Percentiles rank a stretch among this genome's conserved stretches.
Conservation (phyloP, 495 filamentous ascomycete species). For the Pyrenula massariospora region DNA sequence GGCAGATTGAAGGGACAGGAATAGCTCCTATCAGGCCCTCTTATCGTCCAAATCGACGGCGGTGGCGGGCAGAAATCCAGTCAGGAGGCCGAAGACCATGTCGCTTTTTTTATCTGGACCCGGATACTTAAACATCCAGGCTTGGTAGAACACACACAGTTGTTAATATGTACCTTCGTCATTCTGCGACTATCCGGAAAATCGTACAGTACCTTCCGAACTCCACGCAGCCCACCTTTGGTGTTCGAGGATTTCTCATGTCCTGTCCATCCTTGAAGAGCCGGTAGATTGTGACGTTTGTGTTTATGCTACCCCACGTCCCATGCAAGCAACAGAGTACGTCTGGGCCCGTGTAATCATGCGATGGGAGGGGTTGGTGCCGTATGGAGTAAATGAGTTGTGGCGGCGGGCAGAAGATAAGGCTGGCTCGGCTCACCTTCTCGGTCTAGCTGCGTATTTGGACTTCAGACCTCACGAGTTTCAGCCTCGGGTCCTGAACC, state of each 20-base stretch:
- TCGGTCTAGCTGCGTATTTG: no score
- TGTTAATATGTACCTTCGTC: no score
- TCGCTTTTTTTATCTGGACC: no score
- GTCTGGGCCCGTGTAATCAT: no score
- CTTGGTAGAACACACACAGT: no score
- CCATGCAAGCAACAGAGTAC: no score
- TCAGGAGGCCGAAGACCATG: no score
- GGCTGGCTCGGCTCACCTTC: neutral
- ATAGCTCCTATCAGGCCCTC: no score
- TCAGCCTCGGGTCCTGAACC: neutral
- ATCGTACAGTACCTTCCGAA: neutral
- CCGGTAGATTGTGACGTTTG: neutral
- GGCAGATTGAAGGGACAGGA: no score
- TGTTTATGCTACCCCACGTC: neutral
- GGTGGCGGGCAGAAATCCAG: no score
- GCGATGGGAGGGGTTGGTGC: neutral
- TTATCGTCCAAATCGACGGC: no score
- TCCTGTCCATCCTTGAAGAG: neutral
- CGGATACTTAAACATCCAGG: no score
- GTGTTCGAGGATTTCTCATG: neutral
- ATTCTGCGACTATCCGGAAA: neutral
- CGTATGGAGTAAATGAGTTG: neutral
- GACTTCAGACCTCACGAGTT: neutral
- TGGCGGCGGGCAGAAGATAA: neutral
- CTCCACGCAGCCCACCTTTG: neutral